Conservation (phyloP, 768 basidiomycete species). For the Polyporus arcularius region DNA sequence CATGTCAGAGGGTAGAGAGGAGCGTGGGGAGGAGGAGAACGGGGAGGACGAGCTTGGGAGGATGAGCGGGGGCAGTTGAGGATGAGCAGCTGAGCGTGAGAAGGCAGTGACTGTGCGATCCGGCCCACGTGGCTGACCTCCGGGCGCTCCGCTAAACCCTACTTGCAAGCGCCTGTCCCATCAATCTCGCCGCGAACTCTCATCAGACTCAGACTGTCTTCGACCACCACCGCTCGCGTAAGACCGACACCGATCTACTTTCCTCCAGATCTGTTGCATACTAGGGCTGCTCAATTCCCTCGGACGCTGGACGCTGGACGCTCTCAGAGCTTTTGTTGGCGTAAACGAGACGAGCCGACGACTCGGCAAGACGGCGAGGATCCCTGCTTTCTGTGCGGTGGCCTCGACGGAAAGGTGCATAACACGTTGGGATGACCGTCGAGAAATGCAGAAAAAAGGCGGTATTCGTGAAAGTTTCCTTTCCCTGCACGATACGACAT, state of each 20-base stretch:
- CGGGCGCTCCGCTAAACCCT: conserved; percentile 13
- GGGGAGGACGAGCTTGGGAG: not conserved
- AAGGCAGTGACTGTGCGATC: conserved; percentile 22
- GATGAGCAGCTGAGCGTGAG: conserved; percentile 15
- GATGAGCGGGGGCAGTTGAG: conserved; percentile 8
- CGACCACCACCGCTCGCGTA: not conserved
- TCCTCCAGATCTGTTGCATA: not conserved
- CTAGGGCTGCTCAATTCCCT: no score
- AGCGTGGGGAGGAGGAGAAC: not conserved
- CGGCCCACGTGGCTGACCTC: conserved; percentile 12
- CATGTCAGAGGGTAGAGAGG: conserved; percentile 4
- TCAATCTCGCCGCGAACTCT: not conserved
- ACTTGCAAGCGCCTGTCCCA: conserved; percentile 6
- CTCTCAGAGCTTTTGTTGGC: no score
- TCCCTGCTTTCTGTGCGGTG: no score
- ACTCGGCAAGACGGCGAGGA: no score
- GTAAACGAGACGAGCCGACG: no score
- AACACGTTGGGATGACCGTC: no score
- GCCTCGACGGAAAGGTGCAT: no score
- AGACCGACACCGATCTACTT: not conserved
- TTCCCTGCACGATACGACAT: no score
- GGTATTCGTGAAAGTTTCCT: no score
- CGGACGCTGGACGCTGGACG: no score
- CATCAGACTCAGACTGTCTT: not conserved
- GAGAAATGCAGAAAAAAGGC: no score